Evolutionary conservation across 2,329 filamentous ascomycete genomes (phyloP).

Genomic region (Nemania abortiva): DNA sequence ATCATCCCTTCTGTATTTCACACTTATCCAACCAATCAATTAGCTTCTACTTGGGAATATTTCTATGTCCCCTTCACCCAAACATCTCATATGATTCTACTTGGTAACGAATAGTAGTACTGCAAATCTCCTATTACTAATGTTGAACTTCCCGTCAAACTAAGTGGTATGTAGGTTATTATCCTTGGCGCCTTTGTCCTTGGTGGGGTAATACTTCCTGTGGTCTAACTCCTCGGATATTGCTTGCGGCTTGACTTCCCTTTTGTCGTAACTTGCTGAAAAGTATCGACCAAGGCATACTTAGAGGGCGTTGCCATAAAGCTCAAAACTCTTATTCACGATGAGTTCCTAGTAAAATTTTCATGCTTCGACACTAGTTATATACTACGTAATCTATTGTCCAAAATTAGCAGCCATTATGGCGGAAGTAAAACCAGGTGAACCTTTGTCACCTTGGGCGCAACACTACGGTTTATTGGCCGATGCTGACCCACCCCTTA

Average conservation of each 20-base stretch:
- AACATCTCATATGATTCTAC: no score
- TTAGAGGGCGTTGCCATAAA: no score
- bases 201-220: background rate
- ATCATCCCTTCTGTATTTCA: no score
- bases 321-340: no score
- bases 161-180: no score
- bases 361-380: background rate
- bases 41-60: no score
- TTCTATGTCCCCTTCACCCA: no score
- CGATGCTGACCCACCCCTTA: background rate
- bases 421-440: background rate
- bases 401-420: background rate
- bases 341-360: background rate
- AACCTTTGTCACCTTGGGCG: conserved; percentile 24
- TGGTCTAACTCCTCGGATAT: background rate
- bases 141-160: no score
- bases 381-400: no score
- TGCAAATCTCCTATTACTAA: no score
- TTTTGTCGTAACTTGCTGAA: background rate
- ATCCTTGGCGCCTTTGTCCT: background rate
- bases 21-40: no score
- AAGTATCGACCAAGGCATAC: background rate
- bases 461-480: background rate
- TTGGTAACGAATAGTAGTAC: no score
- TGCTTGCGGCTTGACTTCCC: background rate